A percentile compares a stretch with the other conserved stretches of the same genome.
phyloP scores from a whole-genome alignment of 352 stramenopile species.

The Phytophthora multivora region DNA sequence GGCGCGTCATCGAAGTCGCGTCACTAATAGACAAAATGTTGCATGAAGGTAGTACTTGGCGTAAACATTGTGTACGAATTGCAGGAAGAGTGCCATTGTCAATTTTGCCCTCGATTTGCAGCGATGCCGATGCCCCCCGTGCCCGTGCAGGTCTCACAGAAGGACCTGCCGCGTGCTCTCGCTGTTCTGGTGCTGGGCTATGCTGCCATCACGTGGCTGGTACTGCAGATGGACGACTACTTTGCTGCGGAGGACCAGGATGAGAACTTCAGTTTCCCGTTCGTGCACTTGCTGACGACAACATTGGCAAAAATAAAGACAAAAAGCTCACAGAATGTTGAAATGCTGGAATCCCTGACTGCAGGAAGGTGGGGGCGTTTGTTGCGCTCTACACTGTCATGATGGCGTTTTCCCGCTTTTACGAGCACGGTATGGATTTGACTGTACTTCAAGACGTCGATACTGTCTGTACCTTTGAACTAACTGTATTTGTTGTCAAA shows the following conservation, averaged over 20 bases:
- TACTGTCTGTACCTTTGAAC: not conserved
- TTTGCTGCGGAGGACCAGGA: constrained; percentile 46
- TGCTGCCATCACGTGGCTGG: constrained; percentile 37
- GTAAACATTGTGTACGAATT: constrained; percentile 7
- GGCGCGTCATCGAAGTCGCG: constrained; percentile 14
- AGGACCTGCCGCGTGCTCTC: constrained; percentile 54
- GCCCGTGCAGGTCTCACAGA: constrained; percentile 61
- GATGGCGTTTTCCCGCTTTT: constrained; percentile 58
- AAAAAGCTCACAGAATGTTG: not conserved
- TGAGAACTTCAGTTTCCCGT: constrained; percentile 63
- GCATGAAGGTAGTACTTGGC: not conserved
- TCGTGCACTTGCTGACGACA: constrained; percentile 7
- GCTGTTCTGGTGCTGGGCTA: constrained; percentile 42
- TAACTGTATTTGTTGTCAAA: not conserved
- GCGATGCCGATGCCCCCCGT: constrained; percentile 33
- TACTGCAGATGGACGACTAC: constrained; percentile 57
- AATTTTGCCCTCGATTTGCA: not conserved
- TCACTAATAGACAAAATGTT: constrained; percentile 21
- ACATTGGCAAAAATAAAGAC: not conserved
- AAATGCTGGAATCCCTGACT: not conserved
- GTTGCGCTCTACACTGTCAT: constrained; percentile 54
- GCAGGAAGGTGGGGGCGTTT: constrained; percentile 59
- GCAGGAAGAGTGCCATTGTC: constrained; percentile 14
- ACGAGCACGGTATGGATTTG: constrained; percentile 57
- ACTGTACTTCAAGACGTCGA: not conserved